phyloP scores from a whole-genome alignment of 768 basidiomycete genomes.

The Lactifluus echinatus region DNA sequence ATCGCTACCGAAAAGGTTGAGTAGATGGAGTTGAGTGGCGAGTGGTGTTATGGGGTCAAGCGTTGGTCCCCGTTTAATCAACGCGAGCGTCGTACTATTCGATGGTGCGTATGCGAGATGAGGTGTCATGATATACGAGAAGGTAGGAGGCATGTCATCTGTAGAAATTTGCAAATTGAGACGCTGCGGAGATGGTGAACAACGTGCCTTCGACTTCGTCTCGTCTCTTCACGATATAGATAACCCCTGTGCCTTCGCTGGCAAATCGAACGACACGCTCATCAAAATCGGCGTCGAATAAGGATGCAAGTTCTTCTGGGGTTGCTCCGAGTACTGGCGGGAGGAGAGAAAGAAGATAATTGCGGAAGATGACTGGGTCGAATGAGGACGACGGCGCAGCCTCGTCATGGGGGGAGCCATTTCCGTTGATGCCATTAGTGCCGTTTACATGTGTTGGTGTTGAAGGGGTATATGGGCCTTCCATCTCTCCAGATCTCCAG shows the following conservation, averaged over 20 bases:
- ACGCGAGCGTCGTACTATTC: slow-evolving; percentile 78
- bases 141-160: slow-evolving; percentile 62
- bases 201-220: slow-evolving; percentile 64
- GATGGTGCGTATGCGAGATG: slow-evolving; percentile 74
- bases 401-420: slow-evolving; percentile 22
- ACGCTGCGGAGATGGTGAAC: not conserved
- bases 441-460: slow-evolving; percentile 17
- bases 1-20: slow-evolving; percentile 85
- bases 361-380: slow-evolving; percentile 60
- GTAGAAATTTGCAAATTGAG: slow-evolving; percentile 11
- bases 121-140: slow-evolving; percentile 58
- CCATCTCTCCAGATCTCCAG: slow-evolving; percentile 14
- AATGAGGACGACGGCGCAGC: slow-evolving; percentile 41
- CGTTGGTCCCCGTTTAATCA: slow-evolving; percentile 86
- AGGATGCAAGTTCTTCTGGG: slow-evolving; percentile 50
- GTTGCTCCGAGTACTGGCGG: slow-evolving; percentile 77
- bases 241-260: slow-evolving; percentile 60
- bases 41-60: slow-evolving; percentile 77
- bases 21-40: slow-evolving; percentile 78
- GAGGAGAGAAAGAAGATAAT: slow-evolving; percentile 62
- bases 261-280: slow-evolving; percentile 73
- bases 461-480: slow-evolving; percentile 19
- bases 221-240: slow-evolving; percentile 76
- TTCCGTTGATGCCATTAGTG: slow-evolving; percentile 19
- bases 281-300: slow-evolving; percentile 67